Percentiles rank a stretch among this genome's conserved stretches.
These are phyloP conservation scores for Metrosideros polymorpha DNA, from an alignment of 441 rosid genomes.

Conservation along the genomic window DNA sequence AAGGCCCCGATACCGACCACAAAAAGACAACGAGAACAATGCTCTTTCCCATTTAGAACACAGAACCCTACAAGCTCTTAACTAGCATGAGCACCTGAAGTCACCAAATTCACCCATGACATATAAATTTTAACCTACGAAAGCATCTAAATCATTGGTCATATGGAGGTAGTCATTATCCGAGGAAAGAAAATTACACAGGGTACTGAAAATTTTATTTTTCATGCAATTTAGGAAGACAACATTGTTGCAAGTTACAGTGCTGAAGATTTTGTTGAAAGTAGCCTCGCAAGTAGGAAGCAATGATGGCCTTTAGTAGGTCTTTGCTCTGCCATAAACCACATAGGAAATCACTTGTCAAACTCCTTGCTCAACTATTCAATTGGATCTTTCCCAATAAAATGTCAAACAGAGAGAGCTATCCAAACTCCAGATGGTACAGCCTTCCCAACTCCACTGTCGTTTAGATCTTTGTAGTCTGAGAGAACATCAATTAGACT, in stretches of 20 bases:
- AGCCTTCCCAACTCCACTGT: not conserved
- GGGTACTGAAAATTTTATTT: not conserved
- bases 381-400: not conserved
- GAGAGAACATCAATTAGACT: not conserved
- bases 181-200: not conserved
- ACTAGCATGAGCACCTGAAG: not conserved
- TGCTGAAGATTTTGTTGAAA: not conserved
- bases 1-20: not conserved
- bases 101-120: not conserved
- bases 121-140: rapidly evolving
- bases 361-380: not conserved
- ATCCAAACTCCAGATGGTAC: not conserved
- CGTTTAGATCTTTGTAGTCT: not conserved
- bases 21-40: not conserved
- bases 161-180: not conserved
- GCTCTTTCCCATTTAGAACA: not conserved
- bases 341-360: not conserved
- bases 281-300: not conserved
- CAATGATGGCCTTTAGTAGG: not conserved
- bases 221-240: not conserved
- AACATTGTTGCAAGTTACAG: not conserved
- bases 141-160: not conserved
- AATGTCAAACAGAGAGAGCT: not conserved
- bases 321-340: not conserved
- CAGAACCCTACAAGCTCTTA: not conserved